A percentile compares a stretch with the other conserved stretches of the same genome.
Conservation (phyloP, 2,329 filamentous ascomycete genomes). For the Aspergillus felis region DNA sequence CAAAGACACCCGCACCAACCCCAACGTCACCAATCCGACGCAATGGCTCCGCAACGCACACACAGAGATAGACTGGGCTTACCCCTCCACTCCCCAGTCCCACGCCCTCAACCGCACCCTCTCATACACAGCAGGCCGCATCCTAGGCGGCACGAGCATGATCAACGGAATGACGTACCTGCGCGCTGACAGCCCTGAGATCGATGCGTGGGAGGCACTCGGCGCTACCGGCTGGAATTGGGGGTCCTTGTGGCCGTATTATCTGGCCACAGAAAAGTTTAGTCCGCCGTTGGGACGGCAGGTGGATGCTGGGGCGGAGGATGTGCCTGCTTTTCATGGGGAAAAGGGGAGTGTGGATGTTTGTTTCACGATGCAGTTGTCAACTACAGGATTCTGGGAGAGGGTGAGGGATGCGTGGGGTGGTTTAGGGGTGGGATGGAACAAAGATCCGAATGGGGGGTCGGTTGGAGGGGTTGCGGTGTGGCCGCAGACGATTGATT, state of each 20-base stretch:
- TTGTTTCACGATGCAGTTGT: not conserved
- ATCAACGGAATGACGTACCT: conserved; percentile 45
- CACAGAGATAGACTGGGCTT: not conserved
- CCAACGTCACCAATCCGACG: not conserved
- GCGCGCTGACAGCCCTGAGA: conserved; percentile 25
- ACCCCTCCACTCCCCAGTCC: not conserved
- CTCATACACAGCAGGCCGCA: not conserved
- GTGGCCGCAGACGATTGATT: not conserved
- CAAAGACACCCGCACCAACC: not conserved
- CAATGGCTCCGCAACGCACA: not conserved
- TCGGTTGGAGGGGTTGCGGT: not conserved
- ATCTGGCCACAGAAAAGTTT: not conserved
- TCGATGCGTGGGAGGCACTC: conserved; percentile 31
- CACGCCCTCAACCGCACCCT: not conserved
- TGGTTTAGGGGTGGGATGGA: not conserved
- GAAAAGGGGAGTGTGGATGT: not conserved
- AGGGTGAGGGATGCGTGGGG: not conserved
- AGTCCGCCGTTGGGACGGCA: not conserved
- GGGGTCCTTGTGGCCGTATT: conserved; percentile 1
- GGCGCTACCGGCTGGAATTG: conserved; percentile 27
- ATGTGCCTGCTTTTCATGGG: conserved; percentile 2
- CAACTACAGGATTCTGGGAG: not conserved
- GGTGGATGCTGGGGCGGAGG: not conserved
- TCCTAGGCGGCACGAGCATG: conserved; percentile 31
- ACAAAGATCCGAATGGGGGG: not conserved